Conservation (phyloP, 2,329 filamentous ascomycete species). For the Bipolaris cookei region DNA sequence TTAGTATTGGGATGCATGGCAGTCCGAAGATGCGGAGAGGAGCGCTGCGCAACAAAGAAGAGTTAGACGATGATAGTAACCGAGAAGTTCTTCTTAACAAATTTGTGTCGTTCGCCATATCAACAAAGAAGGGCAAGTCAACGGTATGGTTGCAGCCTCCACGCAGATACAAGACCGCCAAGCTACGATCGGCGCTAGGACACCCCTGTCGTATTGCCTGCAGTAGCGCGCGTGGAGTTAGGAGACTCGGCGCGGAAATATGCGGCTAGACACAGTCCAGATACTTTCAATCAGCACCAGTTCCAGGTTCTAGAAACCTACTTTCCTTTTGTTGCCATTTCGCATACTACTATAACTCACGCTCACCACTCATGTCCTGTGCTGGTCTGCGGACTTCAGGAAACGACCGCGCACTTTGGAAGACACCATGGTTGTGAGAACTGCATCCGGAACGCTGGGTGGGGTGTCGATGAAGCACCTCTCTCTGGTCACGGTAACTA, state of each 20-base stretch:
- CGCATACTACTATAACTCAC: no score
- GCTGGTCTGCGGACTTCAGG: neutral
- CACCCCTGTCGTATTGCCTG: neutral
- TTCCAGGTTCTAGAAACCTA: neutral
- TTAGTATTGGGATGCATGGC: no score
- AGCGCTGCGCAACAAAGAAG: no score
- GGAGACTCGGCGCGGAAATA: slow-evolving; percentile 1
- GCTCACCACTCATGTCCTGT: neutral
- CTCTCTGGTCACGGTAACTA: slow-evolving; percentile 67
- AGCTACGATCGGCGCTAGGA: slow-evolving; percentile 2
- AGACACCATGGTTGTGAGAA: slow-evolving; percentile 14
- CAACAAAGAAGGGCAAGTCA: neutral
- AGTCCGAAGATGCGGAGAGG: no score
- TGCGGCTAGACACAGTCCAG: neutral
- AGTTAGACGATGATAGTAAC: no score
- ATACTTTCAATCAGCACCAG: neutral
- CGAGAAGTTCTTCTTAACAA: no score
- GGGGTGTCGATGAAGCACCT: slow-evolving; percentile 73
- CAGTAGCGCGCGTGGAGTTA: slow-evolving; percentile 2
- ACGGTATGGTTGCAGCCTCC: neutral
- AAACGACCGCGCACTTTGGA: neutral
- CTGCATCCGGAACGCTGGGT: slow-evolving; percentile 32
- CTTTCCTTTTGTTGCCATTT: neutral
- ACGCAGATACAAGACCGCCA: neutral
- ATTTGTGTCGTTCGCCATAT: no score